Evolutionary conservation across 2,329 filamentous ascomycete genomes (phyloP).

Genomic region (Colletotrichum graminicola): DNA sequence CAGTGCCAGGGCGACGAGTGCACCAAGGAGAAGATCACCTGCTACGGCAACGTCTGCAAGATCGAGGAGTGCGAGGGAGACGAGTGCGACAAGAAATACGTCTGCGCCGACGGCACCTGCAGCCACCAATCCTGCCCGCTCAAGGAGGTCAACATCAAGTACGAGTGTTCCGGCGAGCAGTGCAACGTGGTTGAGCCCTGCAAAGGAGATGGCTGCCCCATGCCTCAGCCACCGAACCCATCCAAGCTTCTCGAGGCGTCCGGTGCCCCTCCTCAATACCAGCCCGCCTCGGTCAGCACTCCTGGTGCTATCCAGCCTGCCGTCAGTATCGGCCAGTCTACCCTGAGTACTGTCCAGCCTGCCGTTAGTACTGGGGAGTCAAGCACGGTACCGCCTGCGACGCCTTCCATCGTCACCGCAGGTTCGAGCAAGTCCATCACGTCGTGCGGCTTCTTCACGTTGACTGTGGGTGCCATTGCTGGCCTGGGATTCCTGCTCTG

Average conservation of each 20-base stretch:
- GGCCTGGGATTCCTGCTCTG: not conserved
- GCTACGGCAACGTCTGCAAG: slow-evolving; percentile 44
- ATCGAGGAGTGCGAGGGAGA: slow-evolving; percentile 50
- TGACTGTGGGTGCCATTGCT: not conserved
- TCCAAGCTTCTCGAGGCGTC: not conserved
- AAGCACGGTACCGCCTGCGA: too few species aligned
- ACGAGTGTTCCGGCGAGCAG: slow-evolving; percentile 51
- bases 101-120: slow-evolving; percentile 45
- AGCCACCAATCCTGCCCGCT: slow-evolving; percentile 44
- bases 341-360: too few species aligned
- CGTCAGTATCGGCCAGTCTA: not conserved
- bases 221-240: slow-evolving; percentile 40
- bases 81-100: slow-evolving; percentile 46
- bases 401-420: not conserved
- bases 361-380: not conserved
- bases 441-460: not conserved
- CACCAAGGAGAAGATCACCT: slow-evolving; percentile 27
- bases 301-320: not conserved
- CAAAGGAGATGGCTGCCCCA: slow-evolving; percentile 48
- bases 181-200: slow-evolving; percentile 49
- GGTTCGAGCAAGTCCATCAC: not conserved
- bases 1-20: slow-evolving; percentile 33
- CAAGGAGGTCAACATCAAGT: slow-evolving; percentile 47
- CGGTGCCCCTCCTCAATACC: not conserved
- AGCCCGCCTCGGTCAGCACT: not conserved